phyloP scores from a whole-genome alignment of 805 yeast genomes.

The Candida glaebosa region DNA sequence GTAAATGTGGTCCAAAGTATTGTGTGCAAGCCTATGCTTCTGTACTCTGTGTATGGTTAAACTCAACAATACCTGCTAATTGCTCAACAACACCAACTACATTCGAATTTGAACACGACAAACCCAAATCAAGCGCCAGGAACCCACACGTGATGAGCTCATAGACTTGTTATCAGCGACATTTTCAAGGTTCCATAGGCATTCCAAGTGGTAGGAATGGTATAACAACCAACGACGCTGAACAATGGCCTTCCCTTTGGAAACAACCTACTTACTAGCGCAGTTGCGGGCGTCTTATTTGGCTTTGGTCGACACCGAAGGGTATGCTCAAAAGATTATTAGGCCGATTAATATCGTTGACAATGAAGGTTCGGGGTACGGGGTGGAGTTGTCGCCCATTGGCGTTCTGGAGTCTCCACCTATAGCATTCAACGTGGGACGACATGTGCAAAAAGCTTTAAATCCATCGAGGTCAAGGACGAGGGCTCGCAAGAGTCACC shows the following conservation, averaged over 20 bases:
- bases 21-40: not conserved
- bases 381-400: conserved; percentile 2
- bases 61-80: not conserved
- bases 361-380: conserved; percentile 2
- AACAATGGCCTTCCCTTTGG: conserved; percentile 37
- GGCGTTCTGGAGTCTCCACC: conserved; percentile 28
- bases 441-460: conserved; percentile 17
- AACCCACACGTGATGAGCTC: not conserved
- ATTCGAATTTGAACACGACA: not conserved
- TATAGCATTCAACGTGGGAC: conserved; percentile 22
- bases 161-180: no score
- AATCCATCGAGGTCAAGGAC: not conserved
- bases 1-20: not conserved
- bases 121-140: not conserved
- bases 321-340: conserved; percentile 18
- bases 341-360: conserved; percentile 11
- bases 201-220: not conserved
- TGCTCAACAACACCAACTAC: not conserved
- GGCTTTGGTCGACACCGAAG: conserved; percentile 21
- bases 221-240: not conserved
- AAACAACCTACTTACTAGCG: conserved; percentile 25
- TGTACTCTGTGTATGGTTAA: not conserved
- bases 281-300: conserved; percentile 26
- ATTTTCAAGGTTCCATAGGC: not conserved
- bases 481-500: conserved; percentile 1